Evolutionary conservation across 2,329 filamentous ascomycete genomes (phyloP), one percentile per base, ranked within the genome.

Genomic region (Sporothrix pseudoabietina): DNA sequence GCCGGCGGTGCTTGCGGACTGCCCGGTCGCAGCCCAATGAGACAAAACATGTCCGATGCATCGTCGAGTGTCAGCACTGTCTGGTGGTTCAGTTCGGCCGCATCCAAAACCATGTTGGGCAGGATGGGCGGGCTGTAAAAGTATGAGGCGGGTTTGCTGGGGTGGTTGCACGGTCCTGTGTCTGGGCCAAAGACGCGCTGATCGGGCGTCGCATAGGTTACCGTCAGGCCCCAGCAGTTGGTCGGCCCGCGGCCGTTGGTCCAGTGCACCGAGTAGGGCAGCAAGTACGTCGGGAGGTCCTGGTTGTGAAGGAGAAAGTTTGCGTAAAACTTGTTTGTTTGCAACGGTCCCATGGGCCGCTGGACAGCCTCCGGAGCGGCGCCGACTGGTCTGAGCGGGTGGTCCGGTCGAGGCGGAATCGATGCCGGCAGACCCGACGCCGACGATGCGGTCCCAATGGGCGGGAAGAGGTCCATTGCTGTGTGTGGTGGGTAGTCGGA

Each of bases 81-180:
- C 14, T 83, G 85, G 1, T 82, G 78, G 3, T 86, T 88, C 9
- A 98, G 86, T 78, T 97, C 94, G 19, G 84, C 83, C 1, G 94
- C 94, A 0, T 94, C 96, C 10, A 98, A 82, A 39, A 94, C 87
- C 41, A 98, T 80, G 1, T 92, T 93, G 78, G 97, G 92, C 35
- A 97, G 91, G 0, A 92, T 92, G 59, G 96, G 84, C 0, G 95
- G 94, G 77, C 93, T 96, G 79, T 91, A 87, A 77, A 92, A 98
- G 79, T 91, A 98, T 35, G 69, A n/a, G 2, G 8, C 26, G 9
- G 73, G 69, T 8, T 26, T 14, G 57, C 47, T 59, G 22, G n/a
- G 10, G 71, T 75, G 74, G 19, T 71, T 39, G 68, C 74, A 75
- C 14, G 66, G 69, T 84, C 82, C 74, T 86, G 85, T 49, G 6